Base-by-base conservation (phyloP, 2,329 filamentous ascomycete genomes). In the Colletotrichum sp. region DNA sequence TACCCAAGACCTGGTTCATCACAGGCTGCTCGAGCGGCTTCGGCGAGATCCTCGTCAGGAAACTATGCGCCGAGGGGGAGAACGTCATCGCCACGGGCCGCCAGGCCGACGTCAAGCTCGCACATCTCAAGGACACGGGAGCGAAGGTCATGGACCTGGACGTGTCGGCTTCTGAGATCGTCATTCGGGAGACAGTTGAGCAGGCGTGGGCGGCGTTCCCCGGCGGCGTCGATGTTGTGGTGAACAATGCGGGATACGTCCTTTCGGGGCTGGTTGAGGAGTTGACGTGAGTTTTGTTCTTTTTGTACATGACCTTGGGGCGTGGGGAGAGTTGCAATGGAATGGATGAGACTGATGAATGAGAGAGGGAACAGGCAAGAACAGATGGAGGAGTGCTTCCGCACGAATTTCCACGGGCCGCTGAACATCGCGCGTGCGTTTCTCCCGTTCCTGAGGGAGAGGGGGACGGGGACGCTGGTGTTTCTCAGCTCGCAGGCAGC, bases 1-100 rank as follows among this genome's bases (percentile, higher is more conserved):
- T 24, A 44, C 44, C 52, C 34, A 39, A 70, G 24, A 73, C 66
- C 6, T 86, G 84, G 84, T 55, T 88, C 18, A 84, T 88, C 52
- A 88, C 87, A 2, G 86, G 86, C 62, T 86, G 85, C 78, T 87
- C 86, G 10, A 87, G 84, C 65, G 86, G 86, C 24, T 87, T 88
- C 49, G 87, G 86, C 16, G 80, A 84, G 49, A 65, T 80, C 6
- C 79, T 87, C 21, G 84, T 85, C 7, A 81, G 82, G 18, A 82
- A 85, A 65, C 82, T 88, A 44, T 79, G 84, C 12, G 80, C 82
- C 24, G 78, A 79, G 3, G 86, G 85, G 0, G 85, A 88, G 60
- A 83, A 85, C 18, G 84, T 87, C 18, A 84, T 88, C 68, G 86
- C 86, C 1, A 87, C 86, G 1, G 86, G 85, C 0, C 85, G 86